These are phyloP conservation scores for Musa acuminata DNA, from an alignment of 176 grass and related monocot species.

Conservation along the genomic window DNA sequence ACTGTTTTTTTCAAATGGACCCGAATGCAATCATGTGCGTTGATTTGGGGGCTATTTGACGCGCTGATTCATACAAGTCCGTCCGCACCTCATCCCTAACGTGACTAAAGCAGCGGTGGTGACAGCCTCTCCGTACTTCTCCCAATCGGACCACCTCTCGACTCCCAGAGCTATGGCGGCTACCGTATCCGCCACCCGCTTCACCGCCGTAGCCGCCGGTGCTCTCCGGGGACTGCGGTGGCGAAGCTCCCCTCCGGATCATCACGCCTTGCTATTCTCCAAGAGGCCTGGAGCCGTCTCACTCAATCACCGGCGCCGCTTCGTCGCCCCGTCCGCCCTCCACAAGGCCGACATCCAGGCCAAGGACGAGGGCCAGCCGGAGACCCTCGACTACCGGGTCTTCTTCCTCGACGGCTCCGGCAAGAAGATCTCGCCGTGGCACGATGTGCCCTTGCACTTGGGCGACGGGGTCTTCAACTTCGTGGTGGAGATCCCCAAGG, in stretches of 20 bases:
- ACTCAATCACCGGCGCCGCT: neutral
- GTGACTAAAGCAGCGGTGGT: neutral
- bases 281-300: neutral
- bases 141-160: neutral
- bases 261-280: neutral
- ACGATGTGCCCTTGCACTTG: conserved; percentile 77
- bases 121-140: too few species aligned
- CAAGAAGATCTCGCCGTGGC: conserved; percentile 84
- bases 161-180: conserved; percentile 48
- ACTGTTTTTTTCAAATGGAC: too few species aligned
- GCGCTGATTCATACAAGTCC: neutral
- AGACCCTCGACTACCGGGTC: conserved; percentile 88
- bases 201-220: conserved; percentile 24
- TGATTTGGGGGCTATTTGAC: neutral
- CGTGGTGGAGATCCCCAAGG: conserved; percentile 94
- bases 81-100: neutral
- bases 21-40: too few species aligned
- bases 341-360: conserved; percentile 37
- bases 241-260: conserved; percentile 26
- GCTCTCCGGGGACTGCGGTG: conserved; percentile 38
- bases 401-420: conserved; percentile 65
- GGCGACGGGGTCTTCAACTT: conserved; percentile 89
- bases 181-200: conserved; percentile 35
- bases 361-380: conserved; percentile 54
- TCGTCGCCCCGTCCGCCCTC: conserved; percentile 20